Evolutionary conservation across 805 yeast species (phyloP).

Genomic region (Nakazawaea wickerhamii): DNA sequence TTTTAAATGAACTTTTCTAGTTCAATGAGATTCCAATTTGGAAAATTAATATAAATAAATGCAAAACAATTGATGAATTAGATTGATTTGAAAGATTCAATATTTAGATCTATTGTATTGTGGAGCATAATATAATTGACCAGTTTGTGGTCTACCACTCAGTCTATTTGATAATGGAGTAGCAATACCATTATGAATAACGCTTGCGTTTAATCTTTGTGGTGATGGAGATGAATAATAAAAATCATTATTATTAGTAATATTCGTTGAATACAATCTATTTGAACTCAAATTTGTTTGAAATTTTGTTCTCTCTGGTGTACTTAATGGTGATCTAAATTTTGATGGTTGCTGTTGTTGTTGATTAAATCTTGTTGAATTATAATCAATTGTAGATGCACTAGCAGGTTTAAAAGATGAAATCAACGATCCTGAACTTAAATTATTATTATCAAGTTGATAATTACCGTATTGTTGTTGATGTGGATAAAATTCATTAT

Average conservation of each 20-base stretch:
- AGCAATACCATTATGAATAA: conserved; percentile 1
- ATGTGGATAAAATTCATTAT: conserved; percentile 61
- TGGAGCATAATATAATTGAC: conserved; percentile 3
- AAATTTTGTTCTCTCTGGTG: conserved; percentile 8
- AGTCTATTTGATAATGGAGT: conserved; percentile 1
- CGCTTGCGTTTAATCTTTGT: conserved; percentile 3
- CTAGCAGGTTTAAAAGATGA: background rate
- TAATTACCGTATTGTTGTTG: conserved; percentile 1
- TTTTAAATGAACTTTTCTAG: too few relatives aligned
- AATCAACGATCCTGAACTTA: background rate
- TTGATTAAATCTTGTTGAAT: background rate
- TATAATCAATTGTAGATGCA: background rate
- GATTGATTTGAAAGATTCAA: background rate
- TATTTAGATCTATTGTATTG: conserved; percentile 1
- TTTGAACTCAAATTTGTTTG: conserved; percentile 5
- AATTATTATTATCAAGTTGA: background rate
- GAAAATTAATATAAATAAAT: too few relatives aligned
- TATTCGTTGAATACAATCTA: conserved; percentile 3
- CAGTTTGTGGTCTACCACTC: conserved; percentile 2
- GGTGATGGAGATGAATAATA: conserved; percentile 3
- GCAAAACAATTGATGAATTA: too few relatives aligned
- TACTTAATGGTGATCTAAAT: conserved; percentile 11
- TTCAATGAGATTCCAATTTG: too few relatives aligned
- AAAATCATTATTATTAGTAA: background rate
- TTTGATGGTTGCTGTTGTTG: background rate